Percentiles rank a stretch among this genome's conserved stretches.
phyloP scores from a whole-genome alignment of 108 stramenopile genomes.

The Nitzschia palea region DNA sequence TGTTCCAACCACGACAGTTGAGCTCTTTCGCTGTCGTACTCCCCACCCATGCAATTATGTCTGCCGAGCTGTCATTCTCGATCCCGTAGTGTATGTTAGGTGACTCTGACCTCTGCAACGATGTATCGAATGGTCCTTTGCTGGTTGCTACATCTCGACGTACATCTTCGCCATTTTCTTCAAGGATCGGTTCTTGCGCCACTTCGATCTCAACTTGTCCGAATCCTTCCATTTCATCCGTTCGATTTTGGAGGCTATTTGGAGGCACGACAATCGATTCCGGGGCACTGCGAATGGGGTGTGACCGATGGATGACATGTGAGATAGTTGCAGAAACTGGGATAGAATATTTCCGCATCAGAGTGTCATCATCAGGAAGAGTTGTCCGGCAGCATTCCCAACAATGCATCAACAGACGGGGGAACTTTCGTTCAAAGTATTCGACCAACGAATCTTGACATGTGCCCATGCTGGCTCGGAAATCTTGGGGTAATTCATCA shows the following conservation, averaged over 20 bases:
- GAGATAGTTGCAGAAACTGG: neutral
- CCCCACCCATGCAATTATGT: conserved; percentile 82
- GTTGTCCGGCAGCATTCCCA: conserved; percentile 55
- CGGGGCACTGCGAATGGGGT: neutral
- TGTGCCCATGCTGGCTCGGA: conserved; percentile 51
- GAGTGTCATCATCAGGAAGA: conserved; percentile 51
- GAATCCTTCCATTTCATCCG: neutral
- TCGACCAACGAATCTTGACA: conserved; percentile 59
- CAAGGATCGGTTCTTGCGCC: too few relatives aligned
- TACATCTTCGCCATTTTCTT: too few relatives aligned
- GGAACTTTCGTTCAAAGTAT: conserved; percentile 86
- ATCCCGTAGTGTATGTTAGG: too few relatives aligned
- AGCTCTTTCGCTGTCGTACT: conserved; percentile 70
- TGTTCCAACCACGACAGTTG: conserved; percentile 81
- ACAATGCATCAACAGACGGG: conserved; percentile 91
- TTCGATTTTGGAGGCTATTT: neutral
- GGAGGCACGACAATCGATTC: neutral
- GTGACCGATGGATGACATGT: neutral
- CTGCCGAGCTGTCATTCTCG: too few relatives aligned
- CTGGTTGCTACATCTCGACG: too few relatives aligned
- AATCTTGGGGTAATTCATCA: conserved; percentile 77
- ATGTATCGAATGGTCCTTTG: too few relatives aligned
- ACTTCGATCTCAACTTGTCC: too few relatives aligned
- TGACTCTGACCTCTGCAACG: too few relatives aligned
- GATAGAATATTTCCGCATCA: conserved; percentile 52